These are phyloP conservation scores for Capillidium rhysosporum DNA, from an alignment of 371 early-diverging fungal genomes.

Conservation along the genomic window DNA sequence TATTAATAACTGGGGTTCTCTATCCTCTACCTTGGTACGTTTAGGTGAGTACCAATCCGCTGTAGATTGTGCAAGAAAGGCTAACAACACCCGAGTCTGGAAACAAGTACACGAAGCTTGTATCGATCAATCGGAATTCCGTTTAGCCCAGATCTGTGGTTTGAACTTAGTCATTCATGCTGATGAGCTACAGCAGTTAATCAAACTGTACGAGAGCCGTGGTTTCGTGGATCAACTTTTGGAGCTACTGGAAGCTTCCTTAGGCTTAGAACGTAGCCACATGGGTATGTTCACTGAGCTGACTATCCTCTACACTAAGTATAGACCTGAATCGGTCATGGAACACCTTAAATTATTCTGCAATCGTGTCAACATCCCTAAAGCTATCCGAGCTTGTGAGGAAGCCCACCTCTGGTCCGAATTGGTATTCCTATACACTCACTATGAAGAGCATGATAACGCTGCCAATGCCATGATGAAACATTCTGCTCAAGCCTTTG, in stretches of 20 bases:
- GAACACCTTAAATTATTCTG: constrained; percentile 90
- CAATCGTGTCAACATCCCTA: constrained; percentile 93
- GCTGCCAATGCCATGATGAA: constrained; percentile 86
- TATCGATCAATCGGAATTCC: constrained; percentile 81
- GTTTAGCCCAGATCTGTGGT: constrained; percentile 93
- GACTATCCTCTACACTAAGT: constrained; percentile 86
- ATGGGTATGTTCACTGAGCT: constrained; percentile 99
- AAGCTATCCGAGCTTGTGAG: constrained; percentile 88
- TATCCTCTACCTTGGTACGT: constrained; percentile 87
- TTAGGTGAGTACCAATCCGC: constrained; percentile 87
- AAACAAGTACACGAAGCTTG: constrained; percentile 91
- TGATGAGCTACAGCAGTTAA: constrained; percentile 79
- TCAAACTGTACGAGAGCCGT: constrained; percentile 63
- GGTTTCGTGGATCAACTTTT: constrained; percentile 85
- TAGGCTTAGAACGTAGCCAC: constrained; percentile 91
- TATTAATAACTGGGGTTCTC: constrained; percentile 89
- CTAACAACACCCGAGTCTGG: constrained; percentile 92
- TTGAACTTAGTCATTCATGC: constrained; percentile 89
- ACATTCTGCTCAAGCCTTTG: constrained; percentile 82
- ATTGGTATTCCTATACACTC: constrained; percentile 89
- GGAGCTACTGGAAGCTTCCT: constrained; percentile 69
- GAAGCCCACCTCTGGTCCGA: constrained; percentile 89
- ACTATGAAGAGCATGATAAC: constrained; percentile 96
- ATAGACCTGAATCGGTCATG: constrained; percentile 82
- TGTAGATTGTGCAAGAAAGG: constrained; percentile 94